Base-by-base conservation (phyloP, 2,329 filamentous ascomycete genomes). In the Exophiala aquamarina region DNA sequence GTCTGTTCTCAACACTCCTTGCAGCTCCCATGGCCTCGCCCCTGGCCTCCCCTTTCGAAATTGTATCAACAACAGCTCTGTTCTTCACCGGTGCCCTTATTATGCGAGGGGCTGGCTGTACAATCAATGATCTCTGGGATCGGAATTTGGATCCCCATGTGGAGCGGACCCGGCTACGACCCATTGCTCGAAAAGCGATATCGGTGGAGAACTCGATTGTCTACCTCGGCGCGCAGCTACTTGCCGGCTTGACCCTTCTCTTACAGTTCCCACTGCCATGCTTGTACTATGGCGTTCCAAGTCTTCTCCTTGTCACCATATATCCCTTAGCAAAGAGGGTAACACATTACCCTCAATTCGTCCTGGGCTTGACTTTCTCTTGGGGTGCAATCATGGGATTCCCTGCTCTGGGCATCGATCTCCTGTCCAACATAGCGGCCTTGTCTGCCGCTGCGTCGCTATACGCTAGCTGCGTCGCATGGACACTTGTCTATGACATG, bases 61-160 rank as follows among this genome's bases (percentile, higher is more conserved):
- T 73, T 6, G 39, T 66, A 49, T 68, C 64, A 39, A 67, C 65
- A 31, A 62, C 60, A 32, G 69, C 61, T 17, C 63, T 68, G 19
- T 71, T 69, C 53, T 72, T 68, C 55, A 66, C 62, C 11, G 66
- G 69, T 32, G 72, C 71, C 13, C 59, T 78, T 52, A 67, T 79
- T 41, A 70, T 78, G 64, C 70, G 76, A 41, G 71, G 74, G 19
- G 70, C 70, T 15, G 68, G 73, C 3, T 81, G 78, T 58, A 70
- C 75, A 0, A 79, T 78, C 65, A 81, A 82, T 58, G 78, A 81
- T 56, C 69, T 73, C 26, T 70, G 76, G 61, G 78, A 82, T 55
- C 70, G 72, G 38, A 73, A 77, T 35, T 65, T 78, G 41, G 78
- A 82, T 55, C 72, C 74, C 3, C 66, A 73, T 50, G 76, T 78